Evolutionary conservation across 2,329 filamentous ascomycete species (phyloP), one percentile per base, ranked within the genome.

Genomic region (Didymosphaeria variabile): DNA sequence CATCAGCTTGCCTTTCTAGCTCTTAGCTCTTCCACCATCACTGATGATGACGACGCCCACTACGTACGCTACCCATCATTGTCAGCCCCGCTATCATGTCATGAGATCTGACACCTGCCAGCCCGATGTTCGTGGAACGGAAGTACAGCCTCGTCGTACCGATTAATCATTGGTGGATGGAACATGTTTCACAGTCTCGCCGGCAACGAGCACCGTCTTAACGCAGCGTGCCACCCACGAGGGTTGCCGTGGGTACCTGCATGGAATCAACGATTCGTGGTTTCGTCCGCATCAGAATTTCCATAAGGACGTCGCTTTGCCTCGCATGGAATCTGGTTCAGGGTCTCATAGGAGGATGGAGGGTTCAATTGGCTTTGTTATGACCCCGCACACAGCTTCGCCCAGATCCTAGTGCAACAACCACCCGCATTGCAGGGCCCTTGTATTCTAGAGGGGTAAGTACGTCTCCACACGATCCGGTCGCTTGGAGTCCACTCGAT

Each of bases 221-320:
- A 17, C n/a, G 13, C 47, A 29, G 31, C 34, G 31, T n/a, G 29
- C 8, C 12, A 46, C 13, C 10, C 23, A 10, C 21, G 29, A 23
- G 19, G 12, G 42, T 45, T 10, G n/a, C 19, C 42, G n/a, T 45
- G 47, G 51, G 51, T 54, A 31, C 51, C 36, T 44, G 36, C 34
- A 54, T 54, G 8, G 10, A 23, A 32, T 3, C 19, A 23, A 23
- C 19, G 8, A 10, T 45, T 13, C 19, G 19, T 45, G 42, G 19
- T 13, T 45, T 19, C 8, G 9, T 23, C 12, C 19, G 5, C 17
- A 13, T 40, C 38, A 5, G n/a, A 31, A 31, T n/a, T 36, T 51
- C 31, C 2, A 29, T 29, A 15, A 23, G 42, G 7, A 17, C 15
- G 19, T 17, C 3, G 8, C 7, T 32, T 5, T 26, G 47, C 31